Percentiles rank a stretch among this genome's conserved stretches.
Conservation (phyloP, 1,284 basidiomycete genomes). For the Ceratobasidium papillatum region DNA sequence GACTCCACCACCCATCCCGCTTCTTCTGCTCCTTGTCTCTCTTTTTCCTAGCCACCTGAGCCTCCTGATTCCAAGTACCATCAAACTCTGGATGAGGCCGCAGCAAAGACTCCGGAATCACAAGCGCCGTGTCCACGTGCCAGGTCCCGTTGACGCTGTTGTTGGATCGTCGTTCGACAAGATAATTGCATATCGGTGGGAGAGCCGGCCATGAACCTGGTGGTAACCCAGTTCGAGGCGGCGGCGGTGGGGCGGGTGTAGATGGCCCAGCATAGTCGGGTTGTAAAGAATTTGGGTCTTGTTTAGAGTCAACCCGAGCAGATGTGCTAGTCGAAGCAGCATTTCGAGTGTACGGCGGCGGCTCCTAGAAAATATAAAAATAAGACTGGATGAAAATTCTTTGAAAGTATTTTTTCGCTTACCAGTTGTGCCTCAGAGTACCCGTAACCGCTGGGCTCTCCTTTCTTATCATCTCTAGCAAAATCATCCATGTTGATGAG, state of each 20-base stretch:
- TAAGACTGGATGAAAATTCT: neutral
- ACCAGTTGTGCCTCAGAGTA: constrained; percentile 2
- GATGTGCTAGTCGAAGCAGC: neutral
- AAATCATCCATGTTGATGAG: neutral
- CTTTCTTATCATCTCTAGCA: neutral
- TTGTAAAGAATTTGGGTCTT: neutral
- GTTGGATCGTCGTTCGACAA: constrained; percentile 2
- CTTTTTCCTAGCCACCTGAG: neutral
- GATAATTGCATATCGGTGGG: constrained; percentile 2
- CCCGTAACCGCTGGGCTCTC: neutral
- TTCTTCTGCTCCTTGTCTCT: constrained; percentile 8
- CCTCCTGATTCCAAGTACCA: constrained; percentile 3
- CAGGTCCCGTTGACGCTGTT: constrained; percentile 11
- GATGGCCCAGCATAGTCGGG: neutral
- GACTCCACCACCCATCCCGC: constrained; percentile 1
- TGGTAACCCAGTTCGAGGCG: neutral
- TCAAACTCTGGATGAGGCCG: neutral
- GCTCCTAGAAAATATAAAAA: neutral
- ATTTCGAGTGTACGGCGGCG: constrained; percentile 1
- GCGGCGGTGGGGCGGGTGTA: neutral
- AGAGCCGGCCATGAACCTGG: neutral
- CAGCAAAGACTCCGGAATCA: neutral
- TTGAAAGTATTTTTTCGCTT: neutral
- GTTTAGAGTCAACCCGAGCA: neutral
- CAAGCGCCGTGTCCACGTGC: constrained; percentile 25